Evolutionary conservation across 768 basidiomycete species (phyloP).

Genomic region (Roridomyces roridus): DNA sequence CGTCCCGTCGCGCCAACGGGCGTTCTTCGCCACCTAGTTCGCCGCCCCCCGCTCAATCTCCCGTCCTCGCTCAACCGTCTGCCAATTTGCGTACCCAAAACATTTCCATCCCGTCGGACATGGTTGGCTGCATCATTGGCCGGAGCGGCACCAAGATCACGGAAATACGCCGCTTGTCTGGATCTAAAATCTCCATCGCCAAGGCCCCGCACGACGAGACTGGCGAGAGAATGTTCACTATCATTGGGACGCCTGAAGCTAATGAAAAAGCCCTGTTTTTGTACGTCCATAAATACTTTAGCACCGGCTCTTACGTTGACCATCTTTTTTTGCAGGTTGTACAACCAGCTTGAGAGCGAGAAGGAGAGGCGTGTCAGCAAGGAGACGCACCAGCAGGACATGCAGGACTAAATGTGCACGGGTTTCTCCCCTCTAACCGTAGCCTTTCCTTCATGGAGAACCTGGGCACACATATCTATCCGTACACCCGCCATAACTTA

Average conservation of each 20-base stretch:
- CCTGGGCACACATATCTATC: conserved; percentile 16
- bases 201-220: conserved; percentile 99
- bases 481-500: conserved; percentile 10
- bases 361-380: conserved; percentile 92
- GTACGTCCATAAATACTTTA: no score
- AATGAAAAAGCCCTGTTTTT: conserved; percentile 98
- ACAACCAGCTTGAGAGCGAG: conserved; percentile 96
- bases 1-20: conserved; percentile 70
- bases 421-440: conserved; percentile 9
- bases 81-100: conserved; percentile 96
- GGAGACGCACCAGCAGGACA: conserved; percentile 80
- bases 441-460: conserved; percentile 17
- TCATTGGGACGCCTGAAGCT: conserved; percentile 93
- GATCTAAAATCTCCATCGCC: conserved; percentile 97
- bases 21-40: conserved; percentile 58
- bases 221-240: conserved; percentile 99
- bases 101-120: conserved; percentile 98
- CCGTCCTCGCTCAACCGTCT: conserved; percentile 60
- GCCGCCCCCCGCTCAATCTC: conserved; percentile 50
- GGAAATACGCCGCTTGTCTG: conserved; percentile 96
- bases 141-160: conserved; percentile 98
- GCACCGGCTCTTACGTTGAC: no score
- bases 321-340: conserved; percentile 57
- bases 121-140: conserved; percentile 98
- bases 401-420: conserved; percentile 45